Conservation (phyloP, 139 green algal species). For the Nannochloris sp. region DNA sequence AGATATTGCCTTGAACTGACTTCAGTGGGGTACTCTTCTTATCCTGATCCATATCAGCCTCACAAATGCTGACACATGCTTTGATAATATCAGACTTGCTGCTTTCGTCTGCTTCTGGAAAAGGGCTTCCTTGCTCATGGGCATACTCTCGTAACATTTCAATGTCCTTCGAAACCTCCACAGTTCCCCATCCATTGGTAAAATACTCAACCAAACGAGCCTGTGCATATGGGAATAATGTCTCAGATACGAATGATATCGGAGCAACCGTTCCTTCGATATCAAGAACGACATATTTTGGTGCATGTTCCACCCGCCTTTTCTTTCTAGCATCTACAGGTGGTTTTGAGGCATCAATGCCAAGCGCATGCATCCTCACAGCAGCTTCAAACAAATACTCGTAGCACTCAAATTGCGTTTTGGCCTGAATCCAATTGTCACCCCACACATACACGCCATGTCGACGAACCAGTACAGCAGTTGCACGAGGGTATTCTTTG, state of each 20-base stretch:
- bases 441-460: slow-evolving; percentile 89
- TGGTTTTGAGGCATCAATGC: slow-evolving; percentile 49
- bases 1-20: slow-evolving; percentile 52
- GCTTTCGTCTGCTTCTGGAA: background rate
- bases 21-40: slow-evolving; percentile 51
- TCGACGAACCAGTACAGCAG: slow-evolving; percentile 72
- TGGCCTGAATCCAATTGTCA: slow-evolving; percentile 62
- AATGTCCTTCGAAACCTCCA: slow-evolving; percentile 61
- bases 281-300: slow-evolving; percentile 74
- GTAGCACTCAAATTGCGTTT: slow-evolving; percentile 82
- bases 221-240: slow-evolving; percentile 79
- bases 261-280: slow-evolving; percentile 92
- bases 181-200: slow-evolving; percentile 39
- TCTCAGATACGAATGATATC: slow-evolving; percentile 79
- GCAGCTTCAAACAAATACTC: slow-evolving; percentile 92
- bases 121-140: background rate
- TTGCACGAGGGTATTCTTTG: slow-evolving; percentile 62
- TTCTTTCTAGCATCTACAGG: background rate
- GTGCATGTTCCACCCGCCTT: too few species aligned
- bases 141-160: slow-evolving; percentile 53
- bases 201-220: slow-evolving; percentile 41
- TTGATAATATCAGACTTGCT: slow-evolving; percentile 9
- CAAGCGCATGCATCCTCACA: slow-evolving; percentile 64
- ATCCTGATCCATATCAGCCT: slow-evolving; percentile 62
- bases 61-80: slow-evolving; percentile 31